These are phyloP conservation scores for Daldinia decipiens DNA, from an alignment of 495 filamentous ascomycete genomes.

Conservation along the genomic window DNA sequence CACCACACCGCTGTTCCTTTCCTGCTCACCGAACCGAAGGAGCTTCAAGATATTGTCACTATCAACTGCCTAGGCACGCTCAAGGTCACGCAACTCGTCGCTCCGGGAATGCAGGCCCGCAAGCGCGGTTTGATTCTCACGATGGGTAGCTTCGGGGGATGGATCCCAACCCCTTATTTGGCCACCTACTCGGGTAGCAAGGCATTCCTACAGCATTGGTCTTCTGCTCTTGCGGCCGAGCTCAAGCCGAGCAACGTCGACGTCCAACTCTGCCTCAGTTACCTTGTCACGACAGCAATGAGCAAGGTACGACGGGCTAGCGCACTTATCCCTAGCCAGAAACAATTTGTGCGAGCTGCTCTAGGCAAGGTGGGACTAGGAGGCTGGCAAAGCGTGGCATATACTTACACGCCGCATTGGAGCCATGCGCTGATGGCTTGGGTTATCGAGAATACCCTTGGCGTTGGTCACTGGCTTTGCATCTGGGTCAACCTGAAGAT, in stretches of 20 bases:
- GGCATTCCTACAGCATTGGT: conserved; percentile 98
- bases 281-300: conserved; percentile 96
- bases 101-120: conserved; percentile 83
- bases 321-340: conserved; percentile 80
- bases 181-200: conserved; percentile 98
- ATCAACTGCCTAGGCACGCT: conserved; percentile 94
- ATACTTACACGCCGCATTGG: conserved; percentile 93
- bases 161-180: conserved; percentile 89
- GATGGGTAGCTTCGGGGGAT: conserved; percentile 95
- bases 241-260: conserved; percentile 80
- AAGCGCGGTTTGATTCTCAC: conserved; percentile 91
- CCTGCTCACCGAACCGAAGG: conserved; percentile 75
- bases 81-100: conserved; percentile 82
- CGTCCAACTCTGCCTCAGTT: conserved; percentile 86
- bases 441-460: conserved; percentile 76
- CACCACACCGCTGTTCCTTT: conserved; percentile 94
- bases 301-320: conserved; percentile 87
- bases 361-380: conserved; percentile 83
- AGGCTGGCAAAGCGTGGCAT: conserved; percentile 76
- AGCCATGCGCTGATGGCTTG: conserved; percentile 90
- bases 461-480: conserved; percentile 69
- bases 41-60: conserved; percentile 88
- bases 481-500: conserved; percentile 77
- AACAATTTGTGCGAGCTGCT: conserved; percentile 79
- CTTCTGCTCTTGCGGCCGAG: conserved; percentile 83